Percentiles rank a stretch among this genome's conserved stretches.
Evolutionary conservation across 768 basidiomycete genomes (phyloP).

Genomic region (Harrya chromipes): DNA sequence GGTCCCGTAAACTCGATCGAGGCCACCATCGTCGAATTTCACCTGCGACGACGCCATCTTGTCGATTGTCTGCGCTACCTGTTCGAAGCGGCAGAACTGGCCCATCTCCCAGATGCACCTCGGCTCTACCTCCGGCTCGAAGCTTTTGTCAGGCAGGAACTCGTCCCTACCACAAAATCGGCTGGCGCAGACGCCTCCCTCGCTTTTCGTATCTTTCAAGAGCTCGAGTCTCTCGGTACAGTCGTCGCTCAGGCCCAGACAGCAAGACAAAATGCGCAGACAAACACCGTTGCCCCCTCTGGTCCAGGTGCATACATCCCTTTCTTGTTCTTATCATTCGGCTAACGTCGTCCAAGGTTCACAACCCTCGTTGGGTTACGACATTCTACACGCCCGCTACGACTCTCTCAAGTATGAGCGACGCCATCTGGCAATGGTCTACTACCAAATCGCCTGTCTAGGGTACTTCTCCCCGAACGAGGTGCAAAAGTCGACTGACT

Average conservation of each 20-base stretch:
- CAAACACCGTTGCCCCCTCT: slow-evolving; percentile 55
- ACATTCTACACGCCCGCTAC: slow-evolving; percentile 63
- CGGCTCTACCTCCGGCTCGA: slow-evolving; percentile 51
- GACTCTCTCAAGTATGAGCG: slow-evolving; percentile 76
- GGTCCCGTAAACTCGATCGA: slow-evolving; percentile 58
- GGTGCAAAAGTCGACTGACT: slow-evolving; percentile 62
- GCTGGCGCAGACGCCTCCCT: slow-evolving; percentile 43
- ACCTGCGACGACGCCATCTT: slow-evolving; percentile 65
- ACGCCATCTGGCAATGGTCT: slow-evolving; percentile 58
- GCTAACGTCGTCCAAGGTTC: slow-evolving; percentile 32
- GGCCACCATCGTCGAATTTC: slow-evolving; percentile 61
- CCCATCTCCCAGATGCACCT: slow-evolving; percentile 42
- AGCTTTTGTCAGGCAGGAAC: slow-evolving; percentile 52
- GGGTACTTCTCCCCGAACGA: slow-evolving; percentile 61
- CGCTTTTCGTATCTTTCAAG: slow-evolving; percentile 54
- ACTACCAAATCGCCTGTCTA: slow-evolving; percentile 60
- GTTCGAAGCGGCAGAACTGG: slow-evolving; percentile 56
- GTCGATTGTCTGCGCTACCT: slow-evolving; percentile 70
- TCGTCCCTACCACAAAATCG: slow-evolving; percentile 41
- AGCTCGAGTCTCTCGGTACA: slow-evolving; percentile 58
- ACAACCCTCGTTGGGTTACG: slow-evolving; percentile 54
- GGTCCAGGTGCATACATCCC: slow-evolving; percentile 42
- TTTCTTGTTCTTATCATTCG: not conserved
- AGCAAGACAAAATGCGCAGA: slow-evolving; percentile 57
- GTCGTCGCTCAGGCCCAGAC: slow-evolving; percentile 52